Conservation (phyloP, 1,139 yeast genomes). For the Tardiomyces digboiensis region DNA sequence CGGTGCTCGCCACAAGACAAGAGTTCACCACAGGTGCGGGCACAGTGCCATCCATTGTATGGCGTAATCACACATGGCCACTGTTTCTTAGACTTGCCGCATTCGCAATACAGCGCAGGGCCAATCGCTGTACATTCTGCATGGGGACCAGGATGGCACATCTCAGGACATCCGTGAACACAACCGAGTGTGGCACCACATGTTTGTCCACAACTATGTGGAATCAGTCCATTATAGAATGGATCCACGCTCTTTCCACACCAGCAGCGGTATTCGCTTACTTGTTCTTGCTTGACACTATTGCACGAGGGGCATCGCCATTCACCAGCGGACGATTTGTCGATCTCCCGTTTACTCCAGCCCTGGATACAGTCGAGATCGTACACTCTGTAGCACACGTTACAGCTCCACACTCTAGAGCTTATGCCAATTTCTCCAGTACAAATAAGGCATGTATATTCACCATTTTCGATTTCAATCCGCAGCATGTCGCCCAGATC, state of each 20-base stretch:
- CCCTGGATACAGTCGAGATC: constrained; percentile 72
- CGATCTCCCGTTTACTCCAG: constrained; percentile 73
- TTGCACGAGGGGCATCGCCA: constrained; percentile 95
- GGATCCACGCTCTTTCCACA: constrained; percentile 77
- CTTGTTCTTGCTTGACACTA: constrained; percentile 40
- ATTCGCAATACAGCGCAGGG: constrained; percentile 56
- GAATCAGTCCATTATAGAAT: constrained; percentile 44
- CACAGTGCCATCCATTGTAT: constrained; percentile 66
- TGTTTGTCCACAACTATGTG: constrained; percentile 87
- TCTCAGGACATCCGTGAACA: constrained; percentile 63
- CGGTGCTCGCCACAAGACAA: constrained; percentile 67
- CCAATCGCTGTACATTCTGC: constrained; percentile 74
- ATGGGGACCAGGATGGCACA: constrained; percentile 91
- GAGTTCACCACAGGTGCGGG: constrained; percentile 44
- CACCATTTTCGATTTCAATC: constrained; percentile 54
- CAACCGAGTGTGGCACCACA: constrained; percentile 55
- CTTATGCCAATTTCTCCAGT: constrained; percentile 68
- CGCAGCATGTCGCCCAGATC: constrained; percentile 26
- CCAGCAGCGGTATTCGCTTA: constrained; percentile 74
- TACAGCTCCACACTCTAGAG: constrained; percentile 68
- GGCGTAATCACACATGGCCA: constrained; percentile 68
- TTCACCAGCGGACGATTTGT: constrained; percentile 22
- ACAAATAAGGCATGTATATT: constrained; percentile 73
- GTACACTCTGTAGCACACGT: constrained; percentile 64
- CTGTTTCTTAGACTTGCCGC: constrained; percentile 63